A percentile compares a stretch with the other conserved stretches of the same genome.
phyloP scores from a whole-genome alignment of 805 yeast species.

The Vanderwaltozyma yarrowii region DNA sequence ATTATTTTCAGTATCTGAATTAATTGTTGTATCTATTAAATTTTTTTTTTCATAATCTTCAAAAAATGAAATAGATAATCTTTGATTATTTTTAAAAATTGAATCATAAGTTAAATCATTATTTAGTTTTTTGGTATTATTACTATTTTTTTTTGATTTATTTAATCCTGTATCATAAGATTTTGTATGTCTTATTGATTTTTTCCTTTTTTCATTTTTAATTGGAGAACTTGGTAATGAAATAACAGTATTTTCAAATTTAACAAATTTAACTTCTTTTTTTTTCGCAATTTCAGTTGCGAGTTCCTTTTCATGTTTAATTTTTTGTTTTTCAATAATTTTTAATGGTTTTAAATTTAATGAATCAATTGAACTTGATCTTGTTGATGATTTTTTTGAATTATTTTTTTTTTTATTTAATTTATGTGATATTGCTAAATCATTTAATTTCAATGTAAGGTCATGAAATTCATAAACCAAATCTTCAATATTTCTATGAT shows the following conservation, averaged over 20 bases:
- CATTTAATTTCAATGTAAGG: conserved; percentile 18
- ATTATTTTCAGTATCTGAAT: neutral
- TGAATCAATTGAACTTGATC: conserved; percentile 9
- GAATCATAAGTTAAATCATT: conserved; percentile 5
- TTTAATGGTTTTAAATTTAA: conserved; percentile 21
- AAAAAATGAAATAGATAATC: conserved; percentile 26
- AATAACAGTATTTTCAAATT: neutral
- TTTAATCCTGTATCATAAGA: conserved; percentile 23
- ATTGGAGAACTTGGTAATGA: conserved; percentile 20
- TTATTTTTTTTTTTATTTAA: conserved; percentile 2
- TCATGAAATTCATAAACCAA: conserved; percentile 21
- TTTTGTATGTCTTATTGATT: conserved; percentile 15
- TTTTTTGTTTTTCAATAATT: conserved; percentile 13
- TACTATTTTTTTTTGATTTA: conserved; percentile 2
- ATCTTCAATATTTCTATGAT: conserved; percentile 13
- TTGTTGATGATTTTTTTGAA: conserved; percentile 5
- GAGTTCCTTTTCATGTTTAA: neutral
- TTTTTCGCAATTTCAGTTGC: neutral
- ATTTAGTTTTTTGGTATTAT: conserved; percentile 2
- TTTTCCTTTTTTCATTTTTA: conserved; percentile 2
- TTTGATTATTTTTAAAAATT: conserved; percentile 25
- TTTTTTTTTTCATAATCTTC: conserved; percentile 14
- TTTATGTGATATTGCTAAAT: conserved; percentile 10
- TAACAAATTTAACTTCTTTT: neutral
- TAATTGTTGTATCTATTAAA: neutral